These are phyloP conservation scores for Silybum marianum DNA, from an alignment of 129 eudicot genomes.

Conservation along the genomic window DNA sequence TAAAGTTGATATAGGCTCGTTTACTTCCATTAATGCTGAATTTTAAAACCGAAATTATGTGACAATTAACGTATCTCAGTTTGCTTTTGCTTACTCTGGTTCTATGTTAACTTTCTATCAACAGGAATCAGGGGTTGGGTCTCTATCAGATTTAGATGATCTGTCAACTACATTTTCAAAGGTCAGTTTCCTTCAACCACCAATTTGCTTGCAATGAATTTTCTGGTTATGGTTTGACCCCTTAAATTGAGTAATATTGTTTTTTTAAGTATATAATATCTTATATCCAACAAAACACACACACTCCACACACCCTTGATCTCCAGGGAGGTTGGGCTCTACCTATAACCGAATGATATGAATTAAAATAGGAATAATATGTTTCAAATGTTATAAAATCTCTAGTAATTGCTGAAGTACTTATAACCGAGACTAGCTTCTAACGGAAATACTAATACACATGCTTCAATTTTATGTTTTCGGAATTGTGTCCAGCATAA, in stretches of 20 bases:
- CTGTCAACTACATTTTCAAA: constrained; percentile 86
- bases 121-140: constrained; percentile 74
- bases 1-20: background rate
- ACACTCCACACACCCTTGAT: background rate
- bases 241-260: background rate
- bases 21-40: constrained; percentile 15
- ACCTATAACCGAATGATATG: background rate
- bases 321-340: background rate
- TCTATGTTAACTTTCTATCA: constrained; percentile 23
- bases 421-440: background rate
- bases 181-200: constrained; percentile 52
- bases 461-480: background rate
- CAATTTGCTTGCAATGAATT: constrained; percentile 12
- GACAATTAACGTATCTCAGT: background rate
- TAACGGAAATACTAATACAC: background rate
- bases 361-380: background rate
- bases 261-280: background rate
- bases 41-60: background rate
- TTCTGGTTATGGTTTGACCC: background rate
- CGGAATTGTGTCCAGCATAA: background rate
- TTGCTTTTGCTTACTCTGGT: constrained; percentile 29
- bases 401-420: background rate
- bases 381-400: background rate
- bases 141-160: constrained; percentile 88
- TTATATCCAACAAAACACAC: background rate